Base-by-base conservation (phyloP, 768 basidiomycete genomes). In the Ramaria rubella region DNA sequence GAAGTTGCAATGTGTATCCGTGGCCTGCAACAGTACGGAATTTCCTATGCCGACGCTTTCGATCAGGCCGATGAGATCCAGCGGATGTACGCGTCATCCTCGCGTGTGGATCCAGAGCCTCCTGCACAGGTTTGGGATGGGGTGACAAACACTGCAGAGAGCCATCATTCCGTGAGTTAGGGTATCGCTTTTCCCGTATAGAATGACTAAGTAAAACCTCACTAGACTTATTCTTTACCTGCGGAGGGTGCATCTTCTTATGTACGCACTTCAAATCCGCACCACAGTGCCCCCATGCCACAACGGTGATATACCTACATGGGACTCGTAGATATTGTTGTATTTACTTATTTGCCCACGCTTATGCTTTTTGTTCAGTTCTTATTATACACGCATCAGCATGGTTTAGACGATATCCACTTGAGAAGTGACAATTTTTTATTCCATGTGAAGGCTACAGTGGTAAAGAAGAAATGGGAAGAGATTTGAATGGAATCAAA, bases 21-120 rank as follows among this genome's bases (percentile, higher is more conserved):
- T 23, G 94, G 89, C 27, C 76, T 96, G 23, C 80, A 88, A 63
- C 94, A 96, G 70, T 94, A 94, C 67, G 87, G 87, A 64, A 81
- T 84, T 63, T 86, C 90, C 19, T 92, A 91, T 62, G 91, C 91
- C 66, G 89, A 92, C 62, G 85, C 89, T 29, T 87, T 82, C 38
- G 88, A 90, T 27, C 81, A 85, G 63, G 87, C 90, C 3, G 75
- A 75, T 34, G 80, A 86, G 65, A 85, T 94, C 30, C 70, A 72
- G 54, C 72, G 69, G 9, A 63, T 78, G 63, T 81, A 71, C 74
- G 77, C 61, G 57, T 75, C 58, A 75, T 75, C 73, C 5, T 45
- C 64, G 46, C 42, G 58, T 26, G 75, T 73, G 34, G 75, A 75
- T 33, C 64, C 63, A 19, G 67, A 72, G 31, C 30, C 49, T 14